Evolutionary conservation across 139 green algal genomes (phyloP).

Genomic region (Chlamydomonas incerta): DNA sequence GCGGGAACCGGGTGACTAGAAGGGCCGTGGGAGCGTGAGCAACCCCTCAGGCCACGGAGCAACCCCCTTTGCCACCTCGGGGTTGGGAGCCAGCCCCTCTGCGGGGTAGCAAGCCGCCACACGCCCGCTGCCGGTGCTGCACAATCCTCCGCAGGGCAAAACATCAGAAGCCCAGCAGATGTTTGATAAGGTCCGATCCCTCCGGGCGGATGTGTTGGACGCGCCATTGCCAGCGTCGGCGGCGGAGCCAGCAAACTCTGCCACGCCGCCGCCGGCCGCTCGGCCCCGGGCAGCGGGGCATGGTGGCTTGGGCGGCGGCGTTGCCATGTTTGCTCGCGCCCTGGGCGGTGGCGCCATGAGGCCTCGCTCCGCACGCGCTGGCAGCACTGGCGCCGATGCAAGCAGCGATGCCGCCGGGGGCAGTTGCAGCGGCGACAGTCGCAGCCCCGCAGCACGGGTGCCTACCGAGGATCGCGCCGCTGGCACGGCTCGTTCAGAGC

Average conservation of each 20-base stretch:
- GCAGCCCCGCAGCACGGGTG: too few species aligned
- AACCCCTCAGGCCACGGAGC: too few species aligned
- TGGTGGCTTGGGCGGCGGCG: constrained; percentile 2
- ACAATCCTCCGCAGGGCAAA: background rate
- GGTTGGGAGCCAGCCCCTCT: too few species aligned
- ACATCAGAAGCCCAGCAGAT: background rate
- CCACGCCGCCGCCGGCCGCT: background rate
- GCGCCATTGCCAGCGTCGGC: background rate
- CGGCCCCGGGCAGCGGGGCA: background rate
- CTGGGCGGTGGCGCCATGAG: background rate
- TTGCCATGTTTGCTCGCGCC: constrained; percentile 7
- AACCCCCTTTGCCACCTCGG: too few species aligned
- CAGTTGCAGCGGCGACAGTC: background rate
- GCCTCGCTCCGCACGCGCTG: background rate
- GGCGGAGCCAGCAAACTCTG: background rate
- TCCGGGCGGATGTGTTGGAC: background rate
- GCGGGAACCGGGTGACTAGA: too few species aligned
- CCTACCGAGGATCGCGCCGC: too few species aligned
- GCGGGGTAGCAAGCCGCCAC: too few species aligned
- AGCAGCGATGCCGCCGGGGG: background rate
- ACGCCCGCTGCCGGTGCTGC: background rate
- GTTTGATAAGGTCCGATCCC: background rate
- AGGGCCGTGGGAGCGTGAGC: too few species aligned
- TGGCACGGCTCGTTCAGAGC: too few species aligned
- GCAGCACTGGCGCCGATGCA: background rate